Conservation (phyloP, 306 rosid genomes). For the Pachyrhizus erosus region DNA sequence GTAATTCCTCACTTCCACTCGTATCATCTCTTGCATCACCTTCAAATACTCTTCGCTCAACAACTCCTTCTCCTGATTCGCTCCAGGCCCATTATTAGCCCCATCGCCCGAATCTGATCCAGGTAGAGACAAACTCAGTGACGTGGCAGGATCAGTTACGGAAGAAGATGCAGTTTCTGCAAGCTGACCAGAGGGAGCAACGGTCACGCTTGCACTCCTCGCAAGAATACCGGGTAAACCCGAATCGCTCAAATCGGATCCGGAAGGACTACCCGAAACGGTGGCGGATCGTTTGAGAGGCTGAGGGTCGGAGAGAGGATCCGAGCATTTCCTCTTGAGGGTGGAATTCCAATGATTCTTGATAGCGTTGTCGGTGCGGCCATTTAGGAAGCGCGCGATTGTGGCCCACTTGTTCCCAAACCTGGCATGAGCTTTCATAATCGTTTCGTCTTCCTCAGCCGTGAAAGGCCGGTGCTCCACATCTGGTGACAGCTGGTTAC, state of each 20-base stretch:
- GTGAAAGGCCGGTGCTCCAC: slow-evolving; percentile 80
- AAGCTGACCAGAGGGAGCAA: not conserved
- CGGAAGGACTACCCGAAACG: slow-evolving; percentile 59
- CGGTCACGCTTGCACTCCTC: not conserved
- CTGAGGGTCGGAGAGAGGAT: slow-evolving; percentile 42
- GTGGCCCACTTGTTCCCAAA: slow-evolving; percentile 93
- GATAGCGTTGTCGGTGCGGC: slow-evolving; percentile 91
- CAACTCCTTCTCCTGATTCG: slow-evolving; percentile 51
- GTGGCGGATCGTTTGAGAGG: slow-evolving; percentile 72
- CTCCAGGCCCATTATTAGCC: not conserved
- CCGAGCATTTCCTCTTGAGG: slow-evolving; percentile 78
- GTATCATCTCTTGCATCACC: slow-evolving; percentile 84
- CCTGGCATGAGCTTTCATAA: slow-evolving; percentile 65
- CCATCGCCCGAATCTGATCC: slow-evolving; percentile 53
- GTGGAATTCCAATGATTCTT: slow-evolving; percentile 96
- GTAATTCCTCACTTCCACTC: slow-evolving; percentile 75
- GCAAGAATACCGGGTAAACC: slow-evolving; percentile 46
- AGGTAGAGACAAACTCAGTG: slow-evolving; percentile 70
- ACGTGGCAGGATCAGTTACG: slow-evolving; percentile 68
- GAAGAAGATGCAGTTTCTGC: slow-evolving; percentile 44
- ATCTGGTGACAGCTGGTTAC: slow-evolving; percentile 89
- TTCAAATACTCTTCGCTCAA: slow-evolving; percentile 66
- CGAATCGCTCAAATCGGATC: slow-evolving; percentile 81
- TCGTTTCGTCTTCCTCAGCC: slow-evolving; percentile 68
- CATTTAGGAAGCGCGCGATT: slow-evolving; percentile 74